Evolutionary conservation across 1,284 basidiomycete species (phyloP).

Genomic region (Fomitopsis schrenkii): DNA sequence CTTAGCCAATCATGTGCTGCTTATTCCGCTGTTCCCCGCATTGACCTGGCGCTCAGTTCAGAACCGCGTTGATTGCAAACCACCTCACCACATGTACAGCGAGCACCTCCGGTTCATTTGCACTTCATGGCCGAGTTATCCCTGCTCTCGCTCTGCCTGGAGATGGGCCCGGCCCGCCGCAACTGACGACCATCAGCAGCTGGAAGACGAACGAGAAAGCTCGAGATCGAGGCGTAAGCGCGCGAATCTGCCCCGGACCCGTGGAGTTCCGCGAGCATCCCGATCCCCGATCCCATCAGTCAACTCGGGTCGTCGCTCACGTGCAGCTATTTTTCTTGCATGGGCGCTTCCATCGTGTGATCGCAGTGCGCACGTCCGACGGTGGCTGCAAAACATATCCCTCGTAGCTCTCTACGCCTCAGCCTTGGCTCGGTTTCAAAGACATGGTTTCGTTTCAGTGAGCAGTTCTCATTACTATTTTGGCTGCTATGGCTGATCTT

Average conservation of each 20-base stretch:
- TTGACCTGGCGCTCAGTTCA: background rate
- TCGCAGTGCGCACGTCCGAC: background rate
- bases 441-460: slow-evolving; percentile 60
- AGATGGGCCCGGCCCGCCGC: background rate
- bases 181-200: background rate
- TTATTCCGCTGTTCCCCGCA: background rate
- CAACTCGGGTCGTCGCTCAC: background rate
- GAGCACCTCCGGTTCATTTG: too few relatives aligned
- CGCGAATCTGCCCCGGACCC: background rate
- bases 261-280: background rate
- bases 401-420: background rate
- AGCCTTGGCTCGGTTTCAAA: background rate
- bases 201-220: background rate
- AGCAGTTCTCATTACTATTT: slow-evolving; percentile 17
- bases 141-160: background rate
- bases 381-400: background rate
- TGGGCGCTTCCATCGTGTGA: background rate
- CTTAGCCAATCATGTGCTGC: background rate
- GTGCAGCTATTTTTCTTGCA: background rate
- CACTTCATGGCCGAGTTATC: too few relatives aligned
- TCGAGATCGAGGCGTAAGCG: background rate
- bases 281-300: background rate
- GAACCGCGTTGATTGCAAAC: too few relatives aligned
- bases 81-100: too few relatives aligned
- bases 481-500: background rate